These are phyloP conservation scores for Tolypocladium tropicale DNA, from an alignment of 2,329 filamentous ascomycete species.

Conservation along the genomic window DNA sequence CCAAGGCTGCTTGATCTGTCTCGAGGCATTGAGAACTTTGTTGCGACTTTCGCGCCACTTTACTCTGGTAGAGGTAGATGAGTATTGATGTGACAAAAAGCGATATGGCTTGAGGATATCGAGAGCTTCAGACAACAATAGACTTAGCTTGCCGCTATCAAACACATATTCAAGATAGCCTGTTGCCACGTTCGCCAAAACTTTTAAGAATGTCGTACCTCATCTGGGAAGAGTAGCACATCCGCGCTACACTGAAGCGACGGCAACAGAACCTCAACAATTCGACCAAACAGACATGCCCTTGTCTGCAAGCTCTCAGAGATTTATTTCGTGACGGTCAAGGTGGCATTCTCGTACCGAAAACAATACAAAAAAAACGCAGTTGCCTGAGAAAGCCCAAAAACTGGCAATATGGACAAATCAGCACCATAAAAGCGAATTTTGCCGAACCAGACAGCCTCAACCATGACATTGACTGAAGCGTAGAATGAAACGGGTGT, in stretches of 20 bases:
- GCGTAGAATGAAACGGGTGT: too few species aligned
- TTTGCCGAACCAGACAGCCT: too few species aligned
- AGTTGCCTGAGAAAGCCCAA: too few species aligned
- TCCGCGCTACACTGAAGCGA: background rate
- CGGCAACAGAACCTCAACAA: background rate
- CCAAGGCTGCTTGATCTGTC: background rate
- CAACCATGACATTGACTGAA: too few species aligned
- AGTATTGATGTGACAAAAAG: background rate
- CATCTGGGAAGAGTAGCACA: background rate
- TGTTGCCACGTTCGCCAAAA: background rate
- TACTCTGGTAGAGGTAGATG: background rate
- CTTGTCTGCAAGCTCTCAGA: too few species aligned
- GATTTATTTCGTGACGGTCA: too few species aligned
- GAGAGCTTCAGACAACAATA: background rate
- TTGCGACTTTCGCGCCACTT: background rate
- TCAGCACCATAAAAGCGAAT: too few species aligned
- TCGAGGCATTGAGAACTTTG: background rate
- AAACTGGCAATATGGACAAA: too few species aligned
- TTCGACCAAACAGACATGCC: too few species aligned
- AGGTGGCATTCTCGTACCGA: too few species aligned
- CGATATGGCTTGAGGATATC: background rate
- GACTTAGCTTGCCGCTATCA: background rate
- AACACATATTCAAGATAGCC: background rate
- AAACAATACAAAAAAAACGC: too few species aligned
- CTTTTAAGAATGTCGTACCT: background rate